Evolutionary conservation across 1,284 basidiomycete genomes (phyloP), one percentile per base, ranked within the genome.

Genomic region (Sporisorium scitamineum): DNA sequence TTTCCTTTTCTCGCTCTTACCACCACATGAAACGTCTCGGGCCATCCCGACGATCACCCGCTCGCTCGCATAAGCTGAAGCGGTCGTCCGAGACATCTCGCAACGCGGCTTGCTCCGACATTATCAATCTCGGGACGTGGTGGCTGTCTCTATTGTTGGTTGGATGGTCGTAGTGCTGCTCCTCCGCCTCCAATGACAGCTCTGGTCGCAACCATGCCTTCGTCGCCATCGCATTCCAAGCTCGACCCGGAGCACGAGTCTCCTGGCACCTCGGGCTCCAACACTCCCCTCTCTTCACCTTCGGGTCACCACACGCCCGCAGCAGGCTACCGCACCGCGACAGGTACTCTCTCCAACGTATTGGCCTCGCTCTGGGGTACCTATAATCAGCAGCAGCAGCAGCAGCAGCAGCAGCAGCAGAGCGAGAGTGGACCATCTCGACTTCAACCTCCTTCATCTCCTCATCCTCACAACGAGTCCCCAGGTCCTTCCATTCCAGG

Each of bases 331-430:
- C 61, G 63, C 34, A 70, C 74, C 1, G 74, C 74, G 6, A 54
- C 66, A 18, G 66, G 55, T 5, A 76, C 74, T 1, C 52, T 76
- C n/a, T 69, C 70, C 27, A 63, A 61, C 31, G 74, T 59, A 11
- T 76, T 76, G 32, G 74, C 74, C 14, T 72, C 69, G 18, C 61
- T 76, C 14, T 76, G 74, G 74, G 70, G 65, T 9, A 53, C 62
- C 24, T 76, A 76, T 54, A 55, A 61, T 22, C 69, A 76, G 22
- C 13, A 50, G 16, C 48, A 65, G 24, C 22, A 60, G 45, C 58
- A 55, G 14, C 64, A 51, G 14, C 51, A 61, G 39, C 64, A n/a
- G n/a, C n/a, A n/a, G n/a, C 64, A 59, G 27, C 68, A 64, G 14
- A 39, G 13, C 10, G 56, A 66, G 44, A 60, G 60, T 37, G 64